Conservation (phyloP, 495 filamentous ascomycete species). For the Amniculicola lignicola region DNA sequence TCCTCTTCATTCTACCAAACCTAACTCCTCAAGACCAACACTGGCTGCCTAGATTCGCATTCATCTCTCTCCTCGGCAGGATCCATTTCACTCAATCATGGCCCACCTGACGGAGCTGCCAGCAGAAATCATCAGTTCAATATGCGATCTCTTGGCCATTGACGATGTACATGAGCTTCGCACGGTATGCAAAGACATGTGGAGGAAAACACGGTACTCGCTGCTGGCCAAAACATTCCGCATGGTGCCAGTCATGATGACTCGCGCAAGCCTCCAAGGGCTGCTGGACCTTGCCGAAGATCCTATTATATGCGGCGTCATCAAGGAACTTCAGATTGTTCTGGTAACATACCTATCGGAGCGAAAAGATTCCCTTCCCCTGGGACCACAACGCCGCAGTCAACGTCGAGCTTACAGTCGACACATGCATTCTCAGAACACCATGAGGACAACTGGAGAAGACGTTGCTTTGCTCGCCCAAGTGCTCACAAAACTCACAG, state of each 20-base stretch:
- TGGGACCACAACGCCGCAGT: too few species aligned
- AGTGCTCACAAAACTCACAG: slow-evolving; percentile 6
- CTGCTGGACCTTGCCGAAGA: not conserved
- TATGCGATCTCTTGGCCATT: not conserved
- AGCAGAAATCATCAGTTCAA: not conserved
- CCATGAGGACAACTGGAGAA: not conserved
- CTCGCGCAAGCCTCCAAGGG: not conserved
- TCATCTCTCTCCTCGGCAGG: too few species aligned
- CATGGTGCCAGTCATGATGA: not conserved
- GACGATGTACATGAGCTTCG: not conserved
- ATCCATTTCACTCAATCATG: too few species aligned
- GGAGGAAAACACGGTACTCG: too few species aligned
- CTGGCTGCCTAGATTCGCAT: too few species aligned
- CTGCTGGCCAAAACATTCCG: too few species aligned
- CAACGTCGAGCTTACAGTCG: not conserved
- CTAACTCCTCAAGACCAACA: too few species aligned
- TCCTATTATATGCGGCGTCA: not conserved
- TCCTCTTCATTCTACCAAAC: too few species aligned
- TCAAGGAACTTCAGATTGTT: not conserved
- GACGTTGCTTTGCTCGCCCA: slow-evolving; percentile 7
- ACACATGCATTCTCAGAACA: slow-evolving; percentile 8
- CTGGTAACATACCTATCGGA: not conserved
- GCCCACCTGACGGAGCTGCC: too few species aligned
- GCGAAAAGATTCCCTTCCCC: too few species aligned
- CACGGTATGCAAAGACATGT: too few species aligned